Percentiles rank a stretch among this genome's conserved stretches.
phyloP scores from a whole-genome alignment of 345 rosid species.

The Cardamine resedifolia region DNA sequence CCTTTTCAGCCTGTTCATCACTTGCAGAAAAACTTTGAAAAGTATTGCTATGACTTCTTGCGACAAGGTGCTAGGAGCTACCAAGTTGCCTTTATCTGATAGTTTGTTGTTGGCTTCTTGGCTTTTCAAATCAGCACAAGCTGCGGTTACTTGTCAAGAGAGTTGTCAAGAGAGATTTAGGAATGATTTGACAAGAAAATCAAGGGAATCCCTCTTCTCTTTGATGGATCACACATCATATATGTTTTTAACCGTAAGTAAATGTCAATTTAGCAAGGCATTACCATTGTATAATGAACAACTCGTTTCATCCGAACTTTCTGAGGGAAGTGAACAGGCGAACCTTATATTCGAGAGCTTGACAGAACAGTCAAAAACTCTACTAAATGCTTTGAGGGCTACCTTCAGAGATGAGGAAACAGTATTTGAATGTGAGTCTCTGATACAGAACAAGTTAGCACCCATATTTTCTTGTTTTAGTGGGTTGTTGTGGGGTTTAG shows the following conservation, averaged over 20 bases:
- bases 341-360: conserved; percentile 47
- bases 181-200: conserved; percentile 29
- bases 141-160: conserved; percentile 40
- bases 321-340: conserved; percentile 50
- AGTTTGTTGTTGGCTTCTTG: conserved; percentile 51
- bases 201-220: conserved; percentile 44
- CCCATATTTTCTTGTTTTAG: conserved; percentile 58
- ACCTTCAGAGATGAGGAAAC: conserved; percentile 33
- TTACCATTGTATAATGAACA: conserved; percentile 33
- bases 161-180: conserved; percentile 25
- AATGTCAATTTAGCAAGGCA: conserved; percentile 44
- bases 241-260: conserved; percentile 51
- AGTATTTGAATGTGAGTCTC: conserved; percentile 36
- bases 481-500: conserved; percentile 87
- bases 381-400: conserved; percentile 47
- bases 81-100: conserved; percentile 47
- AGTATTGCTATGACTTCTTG: conserved; percentile 47
- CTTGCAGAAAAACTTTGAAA: conserved; percentile 78
- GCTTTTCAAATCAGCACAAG: conserved; percentile 69
- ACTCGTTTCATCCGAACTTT: conserved; percentile 32
- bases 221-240: conserved; percentile 85
- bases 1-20: conserved; percentile 57
- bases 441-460: conserved; percentile 49
- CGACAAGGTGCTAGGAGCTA: conserved; percentile 42
- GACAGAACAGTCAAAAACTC: conserved; percentile 54